Conservation (phyloP, 108 stramenopile species). For the Skeletonema marinoi region DNA sequence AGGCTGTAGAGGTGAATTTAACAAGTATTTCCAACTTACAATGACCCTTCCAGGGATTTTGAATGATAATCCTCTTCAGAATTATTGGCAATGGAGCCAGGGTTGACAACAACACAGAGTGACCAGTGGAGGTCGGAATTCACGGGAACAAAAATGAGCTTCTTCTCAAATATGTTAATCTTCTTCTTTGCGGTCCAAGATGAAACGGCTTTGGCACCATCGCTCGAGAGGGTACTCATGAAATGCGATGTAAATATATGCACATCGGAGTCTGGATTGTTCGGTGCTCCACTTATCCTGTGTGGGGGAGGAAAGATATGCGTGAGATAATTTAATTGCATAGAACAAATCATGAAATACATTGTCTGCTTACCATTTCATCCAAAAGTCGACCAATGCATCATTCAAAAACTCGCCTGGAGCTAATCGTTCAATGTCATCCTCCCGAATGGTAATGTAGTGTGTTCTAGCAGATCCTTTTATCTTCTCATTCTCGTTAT, state of each 20-base stretch:
- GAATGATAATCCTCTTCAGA: neutral
- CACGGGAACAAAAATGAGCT: conserved; percentile 92
- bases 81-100: conserved; percentile 57
- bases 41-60: conserved; percentile 18
- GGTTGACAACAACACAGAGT: conserved; percentile 92
- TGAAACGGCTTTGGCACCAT: conserved; percentile 67
- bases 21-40: conserved; percentile 16
- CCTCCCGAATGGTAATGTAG: conserved; percentile 62
- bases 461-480: conserved; percentile 45
- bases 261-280: conserved; percentile 19
- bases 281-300: conserved; percentile 42
- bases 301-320: neutral
- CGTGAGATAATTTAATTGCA: neutral
- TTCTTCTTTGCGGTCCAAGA: conserved; percentile 83
- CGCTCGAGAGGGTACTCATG: conserved; percentile 66
- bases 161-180: conserved; percentile 89
- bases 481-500: conserved; percentile 5
- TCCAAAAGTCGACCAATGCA: conserved; percentile 88
- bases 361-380: conserved; percentile 73
- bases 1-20: neutral
- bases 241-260: conserved; percentile 92
- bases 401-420: conserved; percentile 86
- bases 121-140: conserved; percentile 96
- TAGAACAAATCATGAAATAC: neutral
- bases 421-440: conserved; percentile 62